Percentiles rank a stretch among this genome's conserved stretches.
Evolutionary conservation across 805 yeast genomes (phyloP).

Genomic region (Starmera dryadoides): DNA sequence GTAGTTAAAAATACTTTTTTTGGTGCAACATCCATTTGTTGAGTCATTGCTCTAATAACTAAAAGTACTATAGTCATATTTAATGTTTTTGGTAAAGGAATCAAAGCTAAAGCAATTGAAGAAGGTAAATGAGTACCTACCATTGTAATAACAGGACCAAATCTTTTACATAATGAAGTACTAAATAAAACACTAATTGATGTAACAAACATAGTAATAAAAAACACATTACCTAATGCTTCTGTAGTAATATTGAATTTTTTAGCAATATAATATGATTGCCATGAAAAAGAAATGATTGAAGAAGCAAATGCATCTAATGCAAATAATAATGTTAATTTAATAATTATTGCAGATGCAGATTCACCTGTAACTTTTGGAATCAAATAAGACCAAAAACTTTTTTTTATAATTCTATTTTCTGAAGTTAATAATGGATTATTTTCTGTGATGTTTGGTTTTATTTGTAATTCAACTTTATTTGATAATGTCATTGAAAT

Average conservation of each 20-base stretch:
- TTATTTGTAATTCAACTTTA: conserved; percentile 35
- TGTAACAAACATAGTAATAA: conserved; percentile 50
- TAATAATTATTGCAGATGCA: conserved; percentile 27
- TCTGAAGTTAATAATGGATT: too few relatives aligned
- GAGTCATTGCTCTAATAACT: conserved; percentile 48
- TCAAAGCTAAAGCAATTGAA: conserved; percentile 48
- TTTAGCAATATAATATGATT: conserved; percentile 66
- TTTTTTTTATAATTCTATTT: too few relatives aligned
- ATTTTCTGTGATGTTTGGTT: too few relatives aligned
- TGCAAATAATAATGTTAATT: conserved; percentile 56
- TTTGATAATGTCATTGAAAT: conserved; percentile 41
- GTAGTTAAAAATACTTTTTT: conserved; percentile 71
- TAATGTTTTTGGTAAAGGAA: conserved; percentile 34
- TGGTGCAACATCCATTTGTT: conserved; percentile 86
- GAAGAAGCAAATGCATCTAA: conserved; percentile 83
- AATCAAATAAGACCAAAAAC: neutral
- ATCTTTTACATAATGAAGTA: conserved; percentile 50
- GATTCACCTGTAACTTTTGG: neutral
- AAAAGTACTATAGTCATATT: conserved; percentile 41
- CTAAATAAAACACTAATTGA: conserved; percentile 69
- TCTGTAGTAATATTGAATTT: conserved; percentile 47
- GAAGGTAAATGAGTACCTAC: conserved; percentile 70
- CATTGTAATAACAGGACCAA: conserved; percentile 76
- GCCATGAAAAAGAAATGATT: conserved; percentile 82
- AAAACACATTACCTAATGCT: conserved; percentile 58